phyloP scores from a whole-genome alignment of 768 basidiomycete species.

The Collybia sordida region DNA sequence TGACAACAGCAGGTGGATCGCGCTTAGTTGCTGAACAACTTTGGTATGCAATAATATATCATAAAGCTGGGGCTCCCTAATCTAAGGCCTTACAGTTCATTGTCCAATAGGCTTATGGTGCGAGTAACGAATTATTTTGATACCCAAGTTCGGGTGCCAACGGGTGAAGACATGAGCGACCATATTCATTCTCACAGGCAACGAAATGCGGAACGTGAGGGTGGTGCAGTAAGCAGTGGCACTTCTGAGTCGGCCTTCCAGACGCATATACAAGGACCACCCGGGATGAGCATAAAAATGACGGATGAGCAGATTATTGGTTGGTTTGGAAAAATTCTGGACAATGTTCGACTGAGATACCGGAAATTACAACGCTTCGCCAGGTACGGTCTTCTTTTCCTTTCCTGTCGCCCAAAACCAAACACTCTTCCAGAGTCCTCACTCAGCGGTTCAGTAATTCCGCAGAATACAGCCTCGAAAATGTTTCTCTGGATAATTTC shows the following conservation, averaged over 20 bases:
- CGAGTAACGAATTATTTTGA: constrained; percentile 95
- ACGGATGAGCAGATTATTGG: constrained; percentile 76
- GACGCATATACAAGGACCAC: constrained; percentile 30
- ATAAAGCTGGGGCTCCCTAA: background rate
- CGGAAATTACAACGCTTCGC: constrained; percentile 94
- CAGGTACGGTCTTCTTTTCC: constrained; percentile 45
- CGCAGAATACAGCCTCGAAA: constrained; percentile 83
- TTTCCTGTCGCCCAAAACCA: background rate
- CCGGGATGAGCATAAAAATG: constrained; percentile 53
- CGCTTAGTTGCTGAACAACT: constrained; percentile 92
- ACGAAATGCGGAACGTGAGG: constrained; percentile 14
- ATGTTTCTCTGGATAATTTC: constrained; percentile 73
- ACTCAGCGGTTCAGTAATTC: constrained; percentile 92
- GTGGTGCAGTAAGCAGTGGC: constrained; percentile 7
- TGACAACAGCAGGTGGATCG: constrained; percentile 86
- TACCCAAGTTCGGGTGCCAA: constrained; percentile 82
- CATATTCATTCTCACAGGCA: constrained; percentile 16
- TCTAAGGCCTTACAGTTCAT: constrained; percentile 50
- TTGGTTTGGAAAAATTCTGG: constrained; percentile 94
- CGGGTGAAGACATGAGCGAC: constrained; percentile 36
- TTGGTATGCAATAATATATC: constrained; percentile 55
- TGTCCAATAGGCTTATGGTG: constrained; percentile 91
- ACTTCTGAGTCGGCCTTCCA: constrained; percentile 32
- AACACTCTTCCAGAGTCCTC: constrained; percentile 45
- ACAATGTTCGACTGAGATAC: constrained; percentile 88